Percentiles rank a stretch among this genome's conserved stretches.
phyloP scores from a whole-genome alignment of 495 filamentous ascomycete species.

The Lophiotrema nucula region DNA sequence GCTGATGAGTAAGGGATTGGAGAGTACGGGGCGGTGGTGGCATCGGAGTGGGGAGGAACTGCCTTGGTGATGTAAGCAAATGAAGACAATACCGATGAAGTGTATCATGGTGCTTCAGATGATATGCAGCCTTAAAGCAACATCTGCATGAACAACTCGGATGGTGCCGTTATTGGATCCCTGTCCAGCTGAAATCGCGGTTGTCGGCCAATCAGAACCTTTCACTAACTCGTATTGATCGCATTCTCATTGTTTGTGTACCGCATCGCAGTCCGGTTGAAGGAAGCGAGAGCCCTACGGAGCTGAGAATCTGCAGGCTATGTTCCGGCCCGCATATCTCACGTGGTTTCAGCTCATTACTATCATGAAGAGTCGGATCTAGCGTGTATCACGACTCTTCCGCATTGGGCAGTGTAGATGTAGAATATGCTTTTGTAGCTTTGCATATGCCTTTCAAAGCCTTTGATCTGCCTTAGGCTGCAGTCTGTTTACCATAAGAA shows the following conservation, averaged over 20 bases:
- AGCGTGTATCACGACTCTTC: neutral
- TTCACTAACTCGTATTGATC: neutral
- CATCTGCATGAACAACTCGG: neutral
- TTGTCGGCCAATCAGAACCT: neutral
- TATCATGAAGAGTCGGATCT: neutral
- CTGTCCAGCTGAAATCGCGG: neutral
- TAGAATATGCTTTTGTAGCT: no score
- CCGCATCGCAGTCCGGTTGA: neutral
- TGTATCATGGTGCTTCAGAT: neutral
- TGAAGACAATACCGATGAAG: no score
- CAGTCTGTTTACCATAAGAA: no score
- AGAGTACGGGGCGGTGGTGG: slow-evolving; percentile 42
- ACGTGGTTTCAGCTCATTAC: neutral
- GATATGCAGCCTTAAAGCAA: neutral
- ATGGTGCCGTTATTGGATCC: neutral
- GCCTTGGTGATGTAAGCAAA: no score
- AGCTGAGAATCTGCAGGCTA: neutral
- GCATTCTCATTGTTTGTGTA: neutral
- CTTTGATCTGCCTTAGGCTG: no score
- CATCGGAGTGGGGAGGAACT: slow-evolving; percentile 42
- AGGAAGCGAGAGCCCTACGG: neutral
- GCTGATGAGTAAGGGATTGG: slow-evolving; percentile 36
- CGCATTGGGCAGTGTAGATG: no score
- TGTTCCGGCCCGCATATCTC: neutral
- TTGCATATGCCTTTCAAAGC: no score